Conservation (phyloP, 139 green algal species). For the Dunaliella sp. region DNA sequence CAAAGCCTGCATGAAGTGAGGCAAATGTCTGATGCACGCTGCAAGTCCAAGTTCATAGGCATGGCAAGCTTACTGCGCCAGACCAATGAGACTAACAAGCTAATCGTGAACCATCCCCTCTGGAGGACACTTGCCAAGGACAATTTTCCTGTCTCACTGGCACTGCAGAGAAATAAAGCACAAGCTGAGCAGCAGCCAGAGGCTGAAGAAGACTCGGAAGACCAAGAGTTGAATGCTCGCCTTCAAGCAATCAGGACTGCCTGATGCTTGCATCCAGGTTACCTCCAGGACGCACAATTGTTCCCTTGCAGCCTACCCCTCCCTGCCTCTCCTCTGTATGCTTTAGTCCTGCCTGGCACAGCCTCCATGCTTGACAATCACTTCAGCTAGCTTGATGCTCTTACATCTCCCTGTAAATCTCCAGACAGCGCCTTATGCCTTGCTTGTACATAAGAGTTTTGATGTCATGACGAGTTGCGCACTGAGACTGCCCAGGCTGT, state of each 20-base stretch:
- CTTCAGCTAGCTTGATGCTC: not conserved
- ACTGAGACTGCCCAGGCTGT: not conserved
- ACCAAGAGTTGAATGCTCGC: conserved; percentile 47
- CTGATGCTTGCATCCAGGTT: conserved; percentile 1
- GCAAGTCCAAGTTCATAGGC: not conserved
- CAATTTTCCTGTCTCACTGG: not conserved
- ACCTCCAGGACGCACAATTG: too few species aligned
- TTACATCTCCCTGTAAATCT: not conserved
- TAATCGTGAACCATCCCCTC: too few species aligned
- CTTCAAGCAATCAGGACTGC: conserved; percentile 57
- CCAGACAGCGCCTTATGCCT: too few species aligned
- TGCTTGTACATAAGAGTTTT: too few species aligned
- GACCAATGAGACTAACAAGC: too few species aligned
- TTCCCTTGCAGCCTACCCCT: not conserved
- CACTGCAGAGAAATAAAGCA: not conserved
- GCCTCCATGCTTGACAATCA: not conserved
- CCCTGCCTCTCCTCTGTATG: not conserved
- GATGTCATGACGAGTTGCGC: not conserved
- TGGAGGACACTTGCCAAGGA: too few species aligned
- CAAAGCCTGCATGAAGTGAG: too few species aligned
- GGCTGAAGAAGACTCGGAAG: conserved; percentile 45
- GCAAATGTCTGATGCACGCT: not conserved
- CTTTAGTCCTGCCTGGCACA: not conserved
- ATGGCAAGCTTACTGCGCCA: not conserved
- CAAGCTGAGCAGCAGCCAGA: conserved; percentile 18